These are phyloP conservation scores for Leishmania arabica DNA, from an alignment of 208 protist genomes.

Conservation along the genomic window DNA sequence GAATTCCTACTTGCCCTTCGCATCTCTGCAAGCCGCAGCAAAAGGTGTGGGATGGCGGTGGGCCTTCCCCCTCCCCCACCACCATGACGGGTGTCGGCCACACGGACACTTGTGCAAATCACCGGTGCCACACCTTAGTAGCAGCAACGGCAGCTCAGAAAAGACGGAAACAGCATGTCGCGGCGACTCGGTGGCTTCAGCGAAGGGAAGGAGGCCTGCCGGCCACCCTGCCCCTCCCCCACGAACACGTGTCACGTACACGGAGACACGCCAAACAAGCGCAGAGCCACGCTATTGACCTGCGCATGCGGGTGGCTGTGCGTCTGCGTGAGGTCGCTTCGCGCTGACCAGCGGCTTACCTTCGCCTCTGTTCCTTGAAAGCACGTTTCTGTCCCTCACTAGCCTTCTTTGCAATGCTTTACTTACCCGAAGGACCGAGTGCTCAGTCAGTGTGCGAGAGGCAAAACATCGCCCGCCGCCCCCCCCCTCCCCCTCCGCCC, in stretches of 20 bases:
- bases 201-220: too few relatives aligned
- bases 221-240: background rate
- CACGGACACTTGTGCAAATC: too few relatives aligned
- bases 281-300: background rate
- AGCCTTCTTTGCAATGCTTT: background rate
- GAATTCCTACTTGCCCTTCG: background rate
- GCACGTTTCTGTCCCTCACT: background rate
- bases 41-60: background rate
- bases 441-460: background rate
- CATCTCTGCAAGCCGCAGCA: background rate
- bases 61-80: background rate
- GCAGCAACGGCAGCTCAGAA: too few relatives aligned
- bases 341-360: background rate
- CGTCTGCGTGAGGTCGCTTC: background rate
- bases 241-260: background rate
- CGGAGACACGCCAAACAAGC: background rate
- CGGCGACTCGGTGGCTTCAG: too few relatives aligned
- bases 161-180: too few relatives aligned
- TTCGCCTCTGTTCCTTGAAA: too few relatives aligned
- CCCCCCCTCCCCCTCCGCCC: fast-evolving
- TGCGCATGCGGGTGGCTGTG: background rate
- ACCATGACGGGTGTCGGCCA: background rate
- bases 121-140: too few relatives aligned
- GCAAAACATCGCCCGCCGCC: background rate
- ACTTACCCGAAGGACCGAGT: background rate